These are phyloP conservation scores for Podospora tetraspora DNA, from an alignment of 495 filamentous ascomycete genomes.

Conservation along the genomic window DNA sequence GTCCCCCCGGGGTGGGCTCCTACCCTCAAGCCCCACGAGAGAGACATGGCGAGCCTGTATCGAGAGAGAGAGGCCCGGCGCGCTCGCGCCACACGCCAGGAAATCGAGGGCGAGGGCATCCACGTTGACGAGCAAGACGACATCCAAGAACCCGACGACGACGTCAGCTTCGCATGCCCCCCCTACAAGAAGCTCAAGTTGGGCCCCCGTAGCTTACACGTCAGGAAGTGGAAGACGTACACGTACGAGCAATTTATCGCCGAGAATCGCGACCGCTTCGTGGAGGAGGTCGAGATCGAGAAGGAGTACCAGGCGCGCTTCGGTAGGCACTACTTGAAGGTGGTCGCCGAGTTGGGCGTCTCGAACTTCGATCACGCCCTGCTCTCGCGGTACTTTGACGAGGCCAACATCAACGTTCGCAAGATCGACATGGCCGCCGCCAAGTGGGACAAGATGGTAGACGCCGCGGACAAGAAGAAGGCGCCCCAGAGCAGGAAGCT, in stretches of 20 bases:
- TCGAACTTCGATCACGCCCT: conserved; percentile 8
- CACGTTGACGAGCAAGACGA: background rate
- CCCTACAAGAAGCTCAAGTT: conserved; percentile 10
- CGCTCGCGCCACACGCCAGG: conserved; percentile 15
- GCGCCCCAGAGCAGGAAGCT: conserved; percentile 21
- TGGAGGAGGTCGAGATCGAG: background rate
- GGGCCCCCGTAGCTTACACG: background rate
- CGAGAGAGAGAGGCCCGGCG: conserved; percentile 14
- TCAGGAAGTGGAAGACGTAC: conserved; percentile 13
- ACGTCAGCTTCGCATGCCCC: background rate
- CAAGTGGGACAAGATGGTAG: conserved; percentile 5
- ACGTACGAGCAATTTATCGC: background rate
- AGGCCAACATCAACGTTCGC: conserved; percentile 10
- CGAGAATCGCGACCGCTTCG: background rate
- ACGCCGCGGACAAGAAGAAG: conserved; percentile 7
- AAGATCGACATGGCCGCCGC: background rate
- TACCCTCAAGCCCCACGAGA: background rate
- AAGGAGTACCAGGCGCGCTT: background rate
- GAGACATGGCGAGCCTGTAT: conserved; percentile 4
- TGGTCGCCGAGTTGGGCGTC: conserved; percentile 8
- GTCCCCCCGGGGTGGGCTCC: background rate
- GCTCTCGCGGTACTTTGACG: conserved; percentile 13
- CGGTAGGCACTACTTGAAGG: background rate
- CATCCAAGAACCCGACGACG: conserved; percentile 14
- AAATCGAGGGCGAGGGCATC: conserved; percentile 25